Percentiles rank a stretch among this genome's conserved stretches.
Evolutionary conservation across 2,329 filamentous ascomycete species (phyloP).

Genomic region (Cordyceps farinosa): DNA sequence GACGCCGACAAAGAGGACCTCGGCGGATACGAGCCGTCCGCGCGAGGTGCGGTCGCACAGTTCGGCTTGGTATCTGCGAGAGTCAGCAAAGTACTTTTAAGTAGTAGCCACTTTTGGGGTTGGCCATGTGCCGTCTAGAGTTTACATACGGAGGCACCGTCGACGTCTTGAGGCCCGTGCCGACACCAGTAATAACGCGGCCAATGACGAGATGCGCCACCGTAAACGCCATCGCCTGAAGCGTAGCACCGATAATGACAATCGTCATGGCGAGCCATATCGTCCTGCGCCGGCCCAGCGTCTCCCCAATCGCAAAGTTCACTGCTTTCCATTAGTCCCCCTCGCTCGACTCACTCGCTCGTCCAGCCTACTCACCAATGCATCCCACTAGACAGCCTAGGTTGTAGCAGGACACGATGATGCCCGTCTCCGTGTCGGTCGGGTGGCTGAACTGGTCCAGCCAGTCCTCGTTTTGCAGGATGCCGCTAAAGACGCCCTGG

Average conservation of each 20-base stretch:
- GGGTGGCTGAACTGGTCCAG: conserved; percentile 37
- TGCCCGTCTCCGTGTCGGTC: conserved; percentile 34
- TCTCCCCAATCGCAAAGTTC: conserved; percentile 50
- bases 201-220: conserved; percentile 47
- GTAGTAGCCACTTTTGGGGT: no score
- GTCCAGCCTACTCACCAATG: conserved; percentile 19
- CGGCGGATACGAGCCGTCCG: conserved; percentile 51
- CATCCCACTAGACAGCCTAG: conserved; percentile 39
- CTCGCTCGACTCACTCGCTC: background rate
- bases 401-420: conserved; percentile 42
- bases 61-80: conserved; percentile 24
- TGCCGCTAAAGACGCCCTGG: conserved; percentile 44
- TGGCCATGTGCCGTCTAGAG: background rate
- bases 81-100: background rate
- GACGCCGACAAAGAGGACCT: conserved; percentile 37
- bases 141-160: conserved; percentile 37
- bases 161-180: conserved; percentile 40
- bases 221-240: conserved; percentile 48
- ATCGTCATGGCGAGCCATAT: conserved; percentile 52
- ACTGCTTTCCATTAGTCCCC: conserved; percentile 19
- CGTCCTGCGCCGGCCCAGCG: conserved; percentile 46
- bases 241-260: conserved; percentile 55
- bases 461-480: conserved; percentile 43
- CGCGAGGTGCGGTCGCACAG: conserved; percentile 47
- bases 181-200: conserved; percentile 47